Percentiles rank a stretch among this genome's conserved stretches.
These are phyloP conservation scores for Schoenoplectus triqueter DNA, from an alignment of 202 grass and related monocot genomes.

Conservation along the genomic window DNA sequence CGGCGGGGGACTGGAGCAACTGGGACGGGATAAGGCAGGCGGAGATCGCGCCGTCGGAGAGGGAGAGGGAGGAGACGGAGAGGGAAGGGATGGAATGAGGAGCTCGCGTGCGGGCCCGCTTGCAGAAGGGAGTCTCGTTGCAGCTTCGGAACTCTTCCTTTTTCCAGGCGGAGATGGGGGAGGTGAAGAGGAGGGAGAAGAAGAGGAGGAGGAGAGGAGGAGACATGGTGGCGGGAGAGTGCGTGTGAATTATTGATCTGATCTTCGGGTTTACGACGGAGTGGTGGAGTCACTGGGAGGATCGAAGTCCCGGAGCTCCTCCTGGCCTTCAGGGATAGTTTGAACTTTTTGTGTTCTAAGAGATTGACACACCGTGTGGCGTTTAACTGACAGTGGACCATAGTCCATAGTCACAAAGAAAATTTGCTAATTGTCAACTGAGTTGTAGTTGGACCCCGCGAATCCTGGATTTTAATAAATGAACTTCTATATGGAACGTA, in stretches of 20 bases:
- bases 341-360: neutral
- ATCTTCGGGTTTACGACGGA: constrained; percentile 43
- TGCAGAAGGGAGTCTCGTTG: constrained; percentile 92
- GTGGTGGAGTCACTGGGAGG: neutral
- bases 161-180: constrained; percentile 66
- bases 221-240: constrained; percentile 45
- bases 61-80: constrained; percentile 52
- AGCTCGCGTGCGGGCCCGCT: constrained; percentile 58
- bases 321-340: neutral
- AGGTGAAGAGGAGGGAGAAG: constrained; percentile 31
- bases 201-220: constrained; percentile 23
- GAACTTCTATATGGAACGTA: too few relatives aligned
- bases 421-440: too few relatives aligned
- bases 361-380: neutral
- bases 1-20: constrained; percentile 12
- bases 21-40: constrained; percentile 47
- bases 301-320: neutral
- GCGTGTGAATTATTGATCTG: neutral
- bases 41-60: constrained; percentile 68
- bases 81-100: constrained; percentile 77
- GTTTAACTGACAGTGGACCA: neutral
- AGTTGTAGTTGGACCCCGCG: too few relatives aligned
- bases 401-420: too few relatives aligned
- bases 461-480: too few relatives aligned
- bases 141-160: constrained; percentile 92